A percentile compares a stretch with the other conserved stretches of the same genome.
These are phyloP conservation scores for Fragilaria crotonensis DNA, from an alignment of 108 stramenopile genomes.

Conservation along the genomic window DNA sequence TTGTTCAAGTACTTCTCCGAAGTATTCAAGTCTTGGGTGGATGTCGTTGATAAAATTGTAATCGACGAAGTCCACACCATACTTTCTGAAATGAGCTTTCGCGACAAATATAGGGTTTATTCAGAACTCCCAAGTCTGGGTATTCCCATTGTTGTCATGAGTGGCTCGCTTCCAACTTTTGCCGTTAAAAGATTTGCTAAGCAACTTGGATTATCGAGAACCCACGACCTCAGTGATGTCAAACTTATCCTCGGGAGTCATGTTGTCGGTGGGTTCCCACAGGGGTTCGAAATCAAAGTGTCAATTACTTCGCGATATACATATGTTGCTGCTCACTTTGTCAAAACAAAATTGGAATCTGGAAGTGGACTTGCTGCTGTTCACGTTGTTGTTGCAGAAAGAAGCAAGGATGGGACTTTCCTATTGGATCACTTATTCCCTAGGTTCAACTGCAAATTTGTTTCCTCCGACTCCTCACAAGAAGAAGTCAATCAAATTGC, in stretches of 20 bases:
- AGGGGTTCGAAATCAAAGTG: too few relatives aligned
- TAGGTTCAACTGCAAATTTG: too few relatives aligned
- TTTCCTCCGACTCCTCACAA: too few relatives aligned
- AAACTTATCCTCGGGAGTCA: not conserved
- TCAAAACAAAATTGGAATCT: too few relatives aligned
- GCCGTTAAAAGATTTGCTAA: not conserved
- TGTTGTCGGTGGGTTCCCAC: not conserved
- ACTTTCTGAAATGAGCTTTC: not conserved
- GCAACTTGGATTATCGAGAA: not conserved
- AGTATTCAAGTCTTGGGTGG: not conserved
- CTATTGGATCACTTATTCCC: too few relatives aligned
- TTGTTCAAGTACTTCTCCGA: not conserved
- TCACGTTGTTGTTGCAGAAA: too few relatives aligned
- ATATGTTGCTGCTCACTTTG: too few relatives aligned
- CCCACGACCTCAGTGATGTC: not conserved
- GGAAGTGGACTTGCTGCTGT: too few relatives aligned
- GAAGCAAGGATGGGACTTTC: too few relatives aligned
- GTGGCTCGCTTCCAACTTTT: not conserved
- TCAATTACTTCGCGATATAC: too few relatives aligned
- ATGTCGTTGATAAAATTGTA: too few relatives aligned
- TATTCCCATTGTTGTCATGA: not conserved
- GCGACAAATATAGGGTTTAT: not conserved
- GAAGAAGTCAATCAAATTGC: too few relatives aligned
- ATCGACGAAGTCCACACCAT: not conserved
- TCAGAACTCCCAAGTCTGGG: not conserved